phyloP scores from a whole-genome alignment of 257 asterid genomes.

The Solanum appendiculatum region DNA sequence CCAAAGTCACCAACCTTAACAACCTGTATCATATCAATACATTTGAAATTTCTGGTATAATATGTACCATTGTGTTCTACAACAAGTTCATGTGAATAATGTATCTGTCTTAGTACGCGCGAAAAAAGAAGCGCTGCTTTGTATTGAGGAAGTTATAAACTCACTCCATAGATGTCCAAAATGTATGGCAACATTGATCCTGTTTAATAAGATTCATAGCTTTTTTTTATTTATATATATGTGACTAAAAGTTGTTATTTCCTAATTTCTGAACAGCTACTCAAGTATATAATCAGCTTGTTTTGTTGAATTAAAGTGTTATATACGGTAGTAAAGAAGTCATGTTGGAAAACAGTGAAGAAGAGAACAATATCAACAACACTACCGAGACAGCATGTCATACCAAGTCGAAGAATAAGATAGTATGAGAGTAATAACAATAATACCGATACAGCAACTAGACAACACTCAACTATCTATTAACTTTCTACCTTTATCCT shows the following conservation, averaged over 20 bases:
- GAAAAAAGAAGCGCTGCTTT: not conserved
- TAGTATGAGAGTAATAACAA: not conserved
- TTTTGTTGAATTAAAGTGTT: not conserved
- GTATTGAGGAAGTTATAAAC: not conserved
- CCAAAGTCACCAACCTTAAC: conserved; percentile 99
- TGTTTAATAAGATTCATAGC: not conserved
- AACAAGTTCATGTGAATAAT: not conserved
- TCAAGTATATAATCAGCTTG: not conserved
- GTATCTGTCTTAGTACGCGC: not conserved
- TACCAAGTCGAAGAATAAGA: not conserved
- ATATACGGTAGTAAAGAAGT: not conserved
- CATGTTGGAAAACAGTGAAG: not conserved
- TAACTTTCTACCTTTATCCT: not conserved
- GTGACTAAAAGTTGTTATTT: not conserved
- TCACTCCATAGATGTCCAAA: not conserved
- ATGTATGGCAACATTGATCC: not conserved
- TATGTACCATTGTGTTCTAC: not conserved
- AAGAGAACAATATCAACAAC: not conserved
- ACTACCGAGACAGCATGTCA: too few relatives aligned
- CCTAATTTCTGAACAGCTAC: not conserved
- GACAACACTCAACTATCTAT: not conserved
- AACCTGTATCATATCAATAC: too few relatives aligned
- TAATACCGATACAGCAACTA: not conserved
- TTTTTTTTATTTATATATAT: too few relatives aligned
- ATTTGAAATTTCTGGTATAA: too few relatives aligned